These are phyloP conservation scores for Miscanthus lutarioriparius DNA, from an alignment of 176 grass and related monocot genomes.

Conservation along the genomic window DNA sequence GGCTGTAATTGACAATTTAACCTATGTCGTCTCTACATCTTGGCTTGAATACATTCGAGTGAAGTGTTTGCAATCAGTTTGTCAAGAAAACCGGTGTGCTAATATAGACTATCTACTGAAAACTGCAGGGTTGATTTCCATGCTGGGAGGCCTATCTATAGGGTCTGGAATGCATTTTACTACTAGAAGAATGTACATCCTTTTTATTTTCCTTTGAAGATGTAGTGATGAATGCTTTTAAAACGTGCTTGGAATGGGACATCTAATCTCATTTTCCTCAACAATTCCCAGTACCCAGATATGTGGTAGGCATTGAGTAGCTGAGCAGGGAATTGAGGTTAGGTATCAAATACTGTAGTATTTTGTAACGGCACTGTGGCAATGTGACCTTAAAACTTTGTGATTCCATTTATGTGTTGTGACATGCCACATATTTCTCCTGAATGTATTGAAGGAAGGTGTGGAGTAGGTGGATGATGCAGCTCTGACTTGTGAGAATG, in stretches of 20 bases:
- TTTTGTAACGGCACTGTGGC: too few relatives aligned
- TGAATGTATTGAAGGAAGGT: slow-evolving; percentile 7
- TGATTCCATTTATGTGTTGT: not conserved
- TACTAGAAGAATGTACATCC: too few relatives aligned
- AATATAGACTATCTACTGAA: not conserved
- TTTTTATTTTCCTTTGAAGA: too few relatives aligned
- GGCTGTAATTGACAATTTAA: not conserved
- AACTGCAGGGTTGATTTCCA: not conserved
- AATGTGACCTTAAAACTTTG: not conserved
- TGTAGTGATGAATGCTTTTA: too few relatives aligned
- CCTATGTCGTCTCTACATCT: not conserved
- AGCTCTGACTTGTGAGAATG: not conserved
- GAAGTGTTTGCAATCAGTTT: not conserved
- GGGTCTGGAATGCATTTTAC: not conserved
- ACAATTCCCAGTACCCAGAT: too few relatives aligned
- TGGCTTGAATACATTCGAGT: not conserved
- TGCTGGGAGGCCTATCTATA: not conserved
- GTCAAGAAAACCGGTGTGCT: not conserved
- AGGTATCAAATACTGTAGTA: too few relatives aligned
- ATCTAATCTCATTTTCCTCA: not conserved
- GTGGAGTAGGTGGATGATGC: slow-evolving; percentile 6
- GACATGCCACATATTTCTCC: not conserved
- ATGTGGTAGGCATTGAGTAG: not conserved
- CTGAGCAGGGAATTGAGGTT: not conserved
- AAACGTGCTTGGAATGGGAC: not conserved